Evolutionary conservation across 148 eudicot genomes (phyloP), one percentile per base, ranked within the genome.

Genomic region (Rhododendron vialii): DNA sequence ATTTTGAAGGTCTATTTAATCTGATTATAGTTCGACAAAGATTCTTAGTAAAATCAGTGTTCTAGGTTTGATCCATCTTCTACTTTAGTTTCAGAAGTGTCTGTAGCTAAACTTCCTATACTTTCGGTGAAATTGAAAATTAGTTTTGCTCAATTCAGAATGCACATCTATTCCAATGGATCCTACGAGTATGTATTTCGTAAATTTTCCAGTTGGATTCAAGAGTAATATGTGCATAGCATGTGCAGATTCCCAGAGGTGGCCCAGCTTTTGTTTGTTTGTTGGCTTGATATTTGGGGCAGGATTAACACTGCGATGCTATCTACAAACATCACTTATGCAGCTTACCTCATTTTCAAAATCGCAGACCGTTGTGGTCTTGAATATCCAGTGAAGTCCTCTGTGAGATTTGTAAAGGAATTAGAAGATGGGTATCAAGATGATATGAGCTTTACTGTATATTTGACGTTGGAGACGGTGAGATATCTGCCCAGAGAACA

Each of bases 361-460:
- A 0, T 48, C 1, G 4, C 24, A 1, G 36, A 11, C 74, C 2
- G 0, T 33, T 0, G 0, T 33, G 84, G 79, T 9, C 13, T 85
- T 53, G 50, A 80, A 10, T 80, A 22, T 24, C 87, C 84, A 0
- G 18, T 47, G 35, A 78, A 65, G 18, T 83, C 50, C 28, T 65
- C 79, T 6, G 41, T 85, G 9, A 59, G 84, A 59, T 45, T 86
- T 38, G 28, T 78, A 0, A 88, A 88, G 14, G 90, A 45, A 45
- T 12, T 86, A 24, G 88, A 88, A 85, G 63, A 82, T 11, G 78
- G 75, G 41, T 76, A 88, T 15, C 47, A 63, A 3, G 82, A n/a
- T 28, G 88, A 63, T 20, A n/a, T 80, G 15, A 33, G 89, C 71
- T 82, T 86, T 41, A 83, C 83, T 38, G 87, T 83, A 51, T 28